These are phyloP conservation scores for Pneumocystis canis DNA, from an alignment of 1,139 yeast species.

Conservation along the genomic window DNA sequence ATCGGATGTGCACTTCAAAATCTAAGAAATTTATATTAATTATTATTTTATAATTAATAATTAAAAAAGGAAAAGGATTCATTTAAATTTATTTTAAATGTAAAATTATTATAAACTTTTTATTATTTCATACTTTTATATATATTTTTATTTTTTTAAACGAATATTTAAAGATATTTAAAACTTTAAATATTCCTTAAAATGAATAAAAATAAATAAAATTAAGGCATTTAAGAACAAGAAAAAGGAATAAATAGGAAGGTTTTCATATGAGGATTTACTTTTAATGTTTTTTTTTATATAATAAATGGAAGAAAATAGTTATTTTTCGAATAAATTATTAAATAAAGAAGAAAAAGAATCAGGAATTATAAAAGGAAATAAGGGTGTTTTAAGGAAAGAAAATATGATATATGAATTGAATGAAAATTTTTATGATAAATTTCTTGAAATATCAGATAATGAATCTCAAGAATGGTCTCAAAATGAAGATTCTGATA, in stretches of 20 bases:
- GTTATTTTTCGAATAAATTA: background rate
- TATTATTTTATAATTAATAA: too few species aligned
- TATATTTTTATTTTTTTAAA: too few species aligned
- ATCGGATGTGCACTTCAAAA: too few species aligned
- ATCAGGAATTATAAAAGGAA: background rate
- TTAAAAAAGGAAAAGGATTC: too few species aligned
- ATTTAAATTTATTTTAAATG: too few species aligned
- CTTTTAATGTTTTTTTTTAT: background rate
- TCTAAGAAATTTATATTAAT: too few species aligned
- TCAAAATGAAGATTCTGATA: background rate
- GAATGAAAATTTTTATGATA: background rate
- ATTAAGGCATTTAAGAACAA: background rate
- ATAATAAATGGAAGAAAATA: background rate
- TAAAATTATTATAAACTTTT: too few species aligned
- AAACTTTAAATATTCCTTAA: too few species aligned
- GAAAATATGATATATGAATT: background rate
- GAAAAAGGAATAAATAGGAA: background rate
- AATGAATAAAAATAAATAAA: too few species aligned
- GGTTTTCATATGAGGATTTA: background rate
- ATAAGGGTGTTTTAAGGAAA: background rate
- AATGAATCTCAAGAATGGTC: background rate
- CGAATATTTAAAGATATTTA: too few species aligned
- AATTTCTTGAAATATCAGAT: background rate
- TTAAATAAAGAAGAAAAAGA: background rate
- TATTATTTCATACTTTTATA: too few species aligned